Evolutionary conservation across 2,329 filamentous ascomycete species (phyloP).

Genomic region (Sclerotinia subarctica): DNA sequence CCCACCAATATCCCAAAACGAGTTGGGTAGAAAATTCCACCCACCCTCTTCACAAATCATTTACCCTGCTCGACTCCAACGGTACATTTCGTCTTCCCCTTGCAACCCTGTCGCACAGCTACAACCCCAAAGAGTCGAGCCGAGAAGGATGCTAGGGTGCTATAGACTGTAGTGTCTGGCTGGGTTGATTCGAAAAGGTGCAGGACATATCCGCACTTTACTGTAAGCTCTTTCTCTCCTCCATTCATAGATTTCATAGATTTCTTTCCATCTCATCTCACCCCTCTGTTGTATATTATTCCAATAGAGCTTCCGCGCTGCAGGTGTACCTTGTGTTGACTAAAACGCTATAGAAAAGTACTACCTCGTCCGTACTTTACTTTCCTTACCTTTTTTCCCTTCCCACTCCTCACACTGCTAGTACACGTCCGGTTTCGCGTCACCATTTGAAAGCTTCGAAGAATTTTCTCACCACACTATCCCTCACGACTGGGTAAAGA

Average conservation of each 20-base stretch:
- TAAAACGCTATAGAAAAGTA: conserved; percentile 3
- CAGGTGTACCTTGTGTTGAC: neutral
- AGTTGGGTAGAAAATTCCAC: neutral
- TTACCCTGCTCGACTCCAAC: neutral
- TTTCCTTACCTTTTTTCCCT: neutral
- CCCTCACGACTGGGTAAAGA: neutral
- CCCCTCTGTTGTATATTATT: neutral
- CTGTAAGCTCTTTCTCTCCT: neutral
- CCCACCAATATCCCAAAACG: neutral
- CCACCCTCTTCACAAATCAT: neutral
- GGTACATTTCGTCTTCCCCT: conserved; percentile 1
- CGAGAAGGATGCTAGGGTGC: neutral
- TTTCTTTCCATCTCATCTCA: conserved; percentile 1
- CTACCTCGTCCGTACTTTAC: neutral
- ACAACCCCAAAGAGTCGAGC: conserved; percentile 9
- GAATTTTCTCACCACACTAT: conserved; percentile 3
- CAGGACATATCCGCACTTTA: conserved; percentile 2
- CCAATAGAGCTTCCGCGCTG: conserved; percentile 4
- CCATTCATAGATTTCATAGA: neutral
- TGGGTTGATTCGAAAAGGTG: neutral
- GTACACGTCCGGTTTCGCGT: conserved; percentile 3
- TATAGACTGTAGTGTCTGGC: neutral
- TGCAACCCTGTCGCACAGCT: neutral
- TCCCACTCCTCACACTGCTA: neutral
- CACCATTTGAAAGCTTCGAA: neutral